phyloP scores from a whole-genome alignment of 495 filamentous ascomycete species.

The Penicillium alfredii region DNA sequence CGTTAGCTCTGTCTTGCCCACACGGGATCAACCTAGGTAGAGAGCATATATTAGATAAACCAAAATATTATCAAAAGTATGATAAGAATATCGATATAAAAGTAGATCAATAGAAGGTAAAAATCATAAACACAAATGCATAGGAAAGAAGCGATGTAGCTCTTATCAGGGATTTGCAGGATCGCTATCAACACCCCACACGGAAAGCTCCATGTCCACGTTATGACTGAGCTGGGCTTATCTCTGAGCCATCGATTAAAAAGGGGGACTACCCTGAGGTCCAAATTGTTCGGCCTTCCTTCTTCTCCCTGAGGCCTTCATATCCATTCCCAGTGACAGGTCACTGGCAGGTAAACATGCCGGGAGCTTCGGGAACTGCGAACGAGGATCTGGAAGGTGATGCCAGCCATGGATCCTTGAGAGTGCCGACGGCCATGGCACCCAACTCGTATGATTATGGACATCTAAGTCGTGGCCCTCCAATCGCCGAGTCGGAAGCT shows the following conservation, averaged over 20 bases:
- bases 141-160: slow-evolving; percentile 2
- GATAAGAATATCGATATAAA: not conserved
- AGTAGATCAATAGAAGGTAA: too few relatives aligned
- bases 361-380: slow-evolving; percentile 6
- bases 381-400: slow-evolving; percentile 5
- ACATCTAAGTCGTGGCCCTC: slow-evolving; percentile 7
- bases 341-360: too few relatives aligned
- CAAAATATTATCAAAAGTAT: too few relatives aligned
- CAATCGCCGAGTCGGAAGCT: slow-evolving; percentile 13
- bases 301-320: too few relatives aligned
- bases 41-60: too few relatives aligned
- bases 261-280: too few relatives aligned
- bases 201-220: slow-evolving; percentile 6
- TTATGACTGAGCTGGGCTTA: too few relatives aligned
- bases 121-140: too few relatives aligned
- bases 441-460: slow-evolving; percentile 18
- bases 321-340: too few relatives aligned
- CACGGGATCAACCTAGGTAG: too few relatives aligned
- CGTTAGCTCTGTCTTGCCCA: too few relatives aligned
- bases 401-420: slow-evolving; percentile 6
- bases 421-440: slow-evolving; percentile 5
- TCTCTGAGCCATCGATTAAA: slow-evolving; percentile 8
- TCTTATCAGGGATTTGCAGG: slow-evolving; percentile 10
- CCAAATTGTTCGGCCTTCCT: too few relatives aligned
- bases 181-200: slow-evolving; percentile 9